Evolutionary conservation across 2,329 filamentous ascomycete genomes (phyloP).

Genomic region (Xylariaceae sp.): DNA sequence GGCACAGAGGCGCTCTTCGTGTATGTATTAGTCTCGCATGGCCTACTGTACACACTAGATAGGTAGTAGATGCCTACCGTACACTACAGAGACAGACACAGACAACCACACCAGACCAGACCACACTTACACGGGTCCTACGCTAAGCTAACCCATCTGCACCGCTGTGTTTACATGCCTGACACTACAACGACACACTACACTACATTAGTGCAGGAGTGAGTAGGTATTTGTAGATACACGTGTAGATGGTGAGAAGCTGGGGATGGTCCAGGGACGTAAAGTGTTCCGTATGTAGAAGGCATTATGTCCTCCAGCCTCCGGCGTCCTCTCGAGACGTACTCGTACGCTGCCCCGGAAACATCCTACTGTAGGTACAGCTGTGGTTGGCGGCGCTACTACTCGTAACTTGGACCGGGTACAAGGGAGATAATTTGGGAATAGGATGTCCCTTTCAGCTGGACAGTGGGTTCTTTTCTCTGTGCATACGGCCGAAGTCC

Average conservation of each 20-base stretch:
- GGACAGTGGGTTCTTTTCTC: too few species aligned
- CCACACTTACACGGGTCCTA: neutral
- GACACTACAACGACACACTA: neutral
- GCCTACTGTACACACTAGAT: too few species aligned
- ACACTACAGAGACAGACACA: too few species aligned
- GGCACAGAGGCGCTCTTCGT: too few species aligned
- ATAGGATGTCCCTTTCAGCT: neutral
- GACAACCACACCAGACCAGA: too few species aligned
- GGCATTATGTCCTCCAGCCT: neutral
- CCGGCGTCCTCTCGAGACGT: neutral
- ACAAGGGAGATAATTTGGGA: neutral
- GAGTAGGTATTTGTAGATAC: neutral
- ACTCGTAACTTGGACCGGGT: neutral
- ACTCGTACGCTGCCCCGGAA: neutral
- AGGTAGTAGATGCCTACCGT: too few species aligned
- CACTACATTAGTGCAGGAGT: neutral
- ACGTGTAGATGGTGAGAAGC: neutral
- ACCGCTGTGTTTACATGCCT: neutral
- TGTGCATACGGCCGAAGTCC: too few species aligned
- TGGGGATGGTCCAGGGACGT: neutral
- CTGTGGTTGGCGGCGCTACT: neutral
- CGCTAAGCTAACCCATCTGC: neutral
- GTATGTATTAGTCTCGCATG: too few species aligned
- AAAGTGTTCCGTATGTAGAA: neutral
- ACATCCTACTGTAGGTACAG: neutral